Conservation (phyloP, 225 moss, liverwort and hornwort species). For the Asterella californica region DNA sequence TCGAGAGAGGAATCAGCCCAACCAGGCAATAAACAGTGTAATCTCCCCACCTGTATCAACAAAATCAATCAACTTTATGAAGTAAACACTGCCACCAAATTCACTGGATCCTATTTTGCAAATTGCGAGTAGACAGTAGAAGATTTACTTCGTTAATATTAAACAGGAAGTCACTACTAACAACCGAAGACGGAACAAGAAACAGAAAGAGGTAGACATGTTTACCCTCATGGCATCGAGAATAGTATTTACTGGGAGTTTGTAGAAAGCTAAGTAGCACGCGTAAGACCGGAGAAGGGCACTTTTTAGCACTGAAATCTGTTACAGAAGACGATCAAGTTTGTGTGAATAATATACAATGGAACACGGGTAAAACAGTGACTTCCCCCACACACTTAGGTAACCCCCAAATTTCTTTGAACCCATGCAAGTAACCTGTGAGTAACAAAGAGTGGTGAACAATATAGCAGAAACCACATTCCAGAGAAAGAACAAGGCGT, state of each 20-base stretch:
- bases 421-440: no score
- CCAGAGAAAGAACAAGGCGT: no score
- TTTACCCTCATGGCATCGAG: conserved; percentile 73
- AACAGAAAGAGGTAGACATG: background rate
- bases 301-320: conserved; percentile 94
- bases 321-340: conserved; percentile 10
- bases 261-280: conserved; percentile 63
- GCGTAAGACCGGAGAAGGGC: conserved; percentile 81
- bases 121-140: background rate
- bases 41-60: conserved; percentile 68
- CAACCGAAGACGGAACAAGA: background rate
- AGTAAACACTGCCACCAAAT: no score
- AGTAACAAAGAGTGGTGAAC: no score
- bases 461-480: no score
- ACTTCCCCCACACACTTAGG: no score
- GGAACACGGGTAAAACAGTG: no score
- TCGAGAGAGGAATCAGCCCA: conserved; percentile 92
- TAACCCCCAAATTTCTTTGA: no score
- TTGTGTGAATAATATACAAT: background rate
- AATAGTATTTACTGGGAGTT: conserved; percentile 48
- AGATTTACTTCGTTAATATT: no score
- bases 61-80: background rate
- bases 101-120: background rate
- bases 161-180: background rate
- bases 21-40: conserved; percentile 85